These are phyloP conservation scores for Leccinum olivaceopallidum DNA, from an alignment of 768 basidiomycete species.

Conservation along the genomic window DNA sequence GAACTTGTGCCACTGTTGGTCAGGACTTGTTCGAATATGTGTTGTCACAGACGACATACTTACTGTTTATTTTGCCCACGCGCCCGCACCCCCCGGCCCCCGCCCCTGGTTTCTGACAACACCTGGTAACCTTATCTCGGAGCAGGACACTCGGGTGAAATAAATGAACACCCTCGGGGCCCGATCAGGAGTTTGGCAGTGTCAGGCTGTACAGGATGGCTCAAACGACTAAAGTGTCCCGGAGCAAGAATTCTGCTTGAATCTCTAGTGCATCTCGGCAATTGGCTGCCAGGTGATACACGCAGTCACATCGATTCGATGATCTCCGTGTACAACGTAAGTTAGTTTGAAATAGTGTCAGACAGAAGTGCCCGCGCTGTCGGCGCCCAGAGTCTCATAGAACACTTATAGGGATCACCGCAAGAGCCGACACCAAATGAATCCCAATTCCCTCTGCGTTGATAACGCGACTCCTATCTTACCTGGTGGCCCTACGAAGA, in stretches of 20 bases:
- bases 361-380: neutral
- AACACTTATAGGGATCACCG: constrained; percentile 2
- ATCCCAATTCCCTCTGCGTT: constrained; percentile 7
- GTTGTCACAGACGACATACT: too few species aligned
- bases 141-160: neutral
- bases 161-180: neutral
- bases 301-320: neutral
- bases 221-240: neutral
- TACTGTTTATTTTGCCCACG: too few species aligned
- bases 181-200: neutral
- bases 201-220: constrained; percentile 1
- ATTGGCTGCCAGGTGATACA: neutral
- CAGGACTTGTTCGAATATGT: too few species aligned
- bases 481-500: constrained; percentile 21
- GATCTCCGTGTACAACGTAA: constrained; percentile 6
- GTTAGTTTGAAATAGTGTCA: neutral
- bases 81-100: too few species aligned
- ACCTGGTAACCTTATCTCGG: neutral
- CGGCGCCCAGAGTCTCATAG: neutral
- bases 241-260: neutral
- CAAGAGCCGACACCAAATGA: constrained; percentile 19
- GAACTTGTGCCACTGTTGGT: too few species aligned
- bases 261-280: neutral
- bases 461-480: constrained; percentile 8
- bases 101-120: too few species aligned